Evolutionary conservation across 495 filamentous ascomycete species (phyloP).

Genomic region (Lichenothelia convexa): DNA sequence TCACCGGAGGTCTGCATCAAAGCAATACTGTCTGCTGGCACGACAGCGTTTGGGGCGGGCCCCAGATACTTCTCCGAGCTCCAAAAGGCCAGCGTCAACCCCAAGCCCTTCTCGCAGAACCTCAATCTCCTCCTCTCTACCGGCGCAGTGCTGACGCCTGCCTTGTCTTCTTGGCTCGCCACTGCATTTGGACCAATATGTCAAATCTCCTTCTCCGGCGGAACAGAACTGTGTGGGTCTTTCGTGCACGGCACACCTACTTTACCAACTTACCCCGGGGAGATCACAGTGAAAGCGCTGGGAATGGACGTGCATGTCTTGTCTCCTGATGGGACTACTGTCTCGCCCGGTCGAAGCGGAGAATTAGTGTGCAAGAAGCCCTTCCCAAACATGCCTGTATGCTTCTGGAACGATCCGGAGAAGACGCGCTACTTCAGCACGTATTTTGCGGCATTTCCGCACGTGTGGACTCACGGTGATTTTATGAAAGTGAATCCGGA

Average conservation of each 20-base stretch:
- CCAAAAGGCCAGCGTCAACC: too few species aligned
- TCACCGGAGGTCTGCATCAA: too few species aligned
- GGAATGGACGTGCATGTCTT: slow-evolving; percentile 49
- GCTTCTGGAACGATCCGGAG: slow-evolving; percentile 45
- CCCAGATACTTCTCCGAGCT: too few species aligned
- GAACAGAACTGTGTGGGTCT: slow-evolving; percentile 58
- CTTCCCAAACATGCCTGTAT: slow-evolving; percentile 58
- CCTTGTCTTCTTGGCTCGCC: too few species aligned
- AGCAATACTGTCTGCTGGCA: too few species aligned
- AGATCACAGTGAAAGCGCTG: slow-evolving; percentile 42
- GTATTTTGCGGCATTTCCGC: slow-evolving; percentile 52
- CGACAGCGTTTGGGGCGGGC: too few species aligned
- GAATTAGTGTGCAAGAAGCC: slow-evolving; percentile 45
- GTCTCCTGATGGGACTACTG: slow-evolving; percentile 36
- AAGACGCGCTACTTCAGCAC: slow-evolving; percentile 42
- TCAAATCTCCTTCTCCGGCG: too few species aligned
- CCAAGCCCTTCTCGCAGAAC: too few species aligned
- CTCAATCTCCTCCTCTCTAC: too few species aligned
- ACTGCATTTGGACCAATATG: too few species aligned
- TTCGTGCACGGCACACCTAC: slow-evolving; percentile 52
- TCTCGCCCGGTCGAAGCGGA: slow-evolving; percentile 43
- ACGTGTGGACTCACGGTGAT: slow-evolving; percentile 69
- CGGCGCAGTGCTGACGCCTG: too few species aligned
- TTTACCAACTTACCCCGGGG: slow-evolving; percentile 51
- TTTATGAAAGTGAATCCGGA: slow-evolving; percentile 51